Percentiles rank a stretch among this genome's conserved stretches.
Conservation (phyloP, 1,139 yeast species). For the Arxiozyma slooffiae region DNA sequence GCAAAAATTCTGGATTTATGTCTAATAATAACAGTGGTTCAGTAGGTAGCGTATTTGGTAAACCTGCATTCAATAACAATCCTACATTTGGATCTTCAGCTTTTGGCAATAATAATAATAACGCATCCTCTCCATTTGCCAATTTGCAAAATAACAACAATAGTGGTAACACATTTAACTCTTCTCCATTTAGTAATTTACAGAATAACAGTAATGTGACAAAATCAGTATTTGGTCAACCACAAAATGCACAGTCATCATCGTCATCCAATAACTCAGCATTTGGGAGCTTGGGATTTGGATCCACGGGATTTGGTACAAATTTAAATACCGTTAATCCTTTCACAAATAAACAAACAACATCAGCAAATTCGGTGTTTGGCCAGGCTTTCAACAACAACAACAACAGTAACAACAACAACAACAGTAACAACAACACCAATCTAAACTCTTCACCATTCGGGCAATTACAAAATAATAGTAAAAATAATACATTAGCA, state of each 20-base stretch:
- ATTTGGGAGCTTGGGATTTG: no score
- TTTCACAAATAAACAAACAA: not conserved
- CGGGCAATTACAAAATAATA: not conserved
- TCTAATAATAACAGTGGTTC: slow-evolving; percentile 11
- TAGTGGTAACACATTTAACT: not conserved
- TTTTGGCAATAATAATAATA: slow-evolving; percentile 6
- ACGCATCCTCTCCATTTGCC: slow-evolving; percentile 6
- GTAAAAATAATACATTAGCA: not conserved
- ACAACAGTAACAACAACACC: not conserved
- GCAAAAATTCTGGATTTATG: not conserved
- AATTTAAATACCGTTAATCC: not conserved
- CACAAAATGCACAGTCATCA: not conserved
- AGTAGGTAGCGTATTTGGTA: slow-evolving; percentile 19
- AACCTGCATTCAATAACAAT: slow-evolving; percentile 12
- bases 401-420: no score
- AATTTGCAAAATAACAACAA: slow-evolving; percentile 1
- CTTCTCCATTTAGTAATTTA: slow-evolving; percentile 5
- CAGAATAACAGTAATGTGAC: not conserved
- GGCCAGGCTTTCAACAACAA: not conserved
- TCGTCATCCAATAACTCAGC: no score
- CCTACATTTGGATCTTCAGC: slow-evolving; percentile 8
- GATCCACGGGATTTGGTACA: slow-evolving; percentile 4
- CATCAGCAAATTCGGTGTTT: not conserved
- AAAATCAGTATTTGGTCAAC: slow-evolving; percentile 7
- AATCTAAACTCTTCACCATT: not conserved